Evolutionary conservation across 805 yeast species (phyloP), one percentile per base, ranked within the genome.

Genomic region (Debaryomyces hansenii): DNA sequence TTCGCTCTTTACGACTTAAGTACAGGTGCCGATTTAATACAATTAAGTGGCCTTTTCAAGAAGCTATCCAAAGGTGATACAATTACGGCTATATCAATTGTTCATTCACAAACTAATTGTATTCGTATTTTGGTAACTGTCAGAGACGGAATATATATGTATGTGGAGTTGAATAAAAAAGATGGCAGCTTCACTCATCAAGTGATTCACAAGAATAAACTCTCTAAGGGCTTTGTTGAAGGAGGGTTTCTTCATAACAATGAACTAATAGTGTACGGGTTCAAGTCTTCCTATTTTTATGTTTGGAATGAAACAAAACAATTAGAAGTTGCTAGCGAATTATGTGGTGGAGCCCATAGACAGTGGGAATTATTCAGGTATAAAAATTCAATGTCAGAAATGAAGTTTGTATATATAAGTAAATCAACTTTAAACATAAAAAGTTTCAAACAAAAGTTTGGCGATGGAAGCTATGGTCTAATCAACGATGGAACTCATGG

Each of bases 331-430:
- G 70, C 79, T 40, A 78, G 83, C 47, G 89, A 83, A 50, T 64
- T 75, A 11, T 94, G 98, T 64, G 98, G 98, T 21, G 98, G 98
- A 2, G 80, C 94, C 3, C 97, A 91, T 61, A 75, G 98, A 49
- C 79, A 81, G 48, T 94, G 97, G 97, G 74, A 77, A 29, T 67
- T 87, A 20, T 58, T 66, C 44, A 42, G 34, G 12, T 44, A 42
- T 27, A 21, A 49, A 41, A n/a, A 42, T 49, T 56, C 52, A 11
- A 52, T 54, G 3, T 33, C 57, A 9, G 57, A 61, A 10, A 77
- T 63, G 52, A 69, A 75, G 39, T 79, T 89, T 51, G 68, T 75
- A 18, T 87, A 80, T 59, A 80, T 87, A 10, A 82, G 82, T 60
- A 69, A 70, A 20, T 74, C 85, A 4, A 63, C 69, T 14, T 60